Evolutionary conservation across 352 stramenopile genomes (phyloP), one percentile per base, ranked within the genome.

Genomic region (Pythium dissimile): DNA sequence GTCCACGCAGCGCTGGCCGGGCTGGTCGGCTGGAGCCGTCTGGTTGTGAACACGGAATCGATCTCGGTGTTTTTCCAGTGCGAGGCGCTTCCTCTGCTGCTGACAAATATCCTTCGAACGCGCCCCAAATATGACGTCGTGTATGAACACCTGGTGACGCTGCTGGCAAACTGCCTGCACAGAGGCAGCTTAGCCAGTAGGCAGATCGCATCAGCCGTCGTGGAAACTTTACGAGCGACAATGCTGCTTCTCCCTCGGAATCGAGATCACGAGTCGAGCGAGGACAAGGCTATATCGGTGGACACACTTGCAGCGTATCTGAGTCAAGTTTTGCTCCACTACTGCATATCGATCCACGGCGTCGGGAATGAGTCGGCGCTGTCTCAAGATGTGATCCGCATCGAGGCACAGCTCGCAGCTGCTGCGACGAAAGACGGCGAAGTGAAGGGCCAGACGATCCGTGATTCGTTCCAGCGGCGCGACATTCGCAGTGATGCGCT

Each of bases 401-500:
- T 92, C 27, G 81, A 92, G 45, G 51, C 68, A 0, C 63, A 76
- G 43, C 63, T 92, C 27, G 62, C 66, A 1, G 63, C 44, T n/a
- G 58, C 71, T 12, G 63, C 67, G 0, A 62, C 62, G 12, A 72
- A 71, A 24, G 81, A 91, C 64, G 69, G 79, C 10, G 73, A 67
- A 16, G 73, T 92, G 8, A 72, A 80, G 7, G 84, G 81, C 2
- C 75, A 89, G 50, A 79, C 71, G 0, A 94, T 94, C 27, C 84
- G 81, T 2, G 79, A 92, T 23, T 87, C 80, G 27, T 94, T 94
- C 61, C 71, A 86, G 59, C 71, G 84, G 16, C 73, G 84, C 1
- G 84, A 94, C 48, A 67, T 94, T 27, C 77, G 84, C 13, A 89
- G 78, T 41, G 84, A 93, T 23, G 75, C 80, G 10, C 47, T 93